Base-by-base conservation (phyloP, 768 basidiomycete genomes). In the Termitomyces sp. region DNA sequence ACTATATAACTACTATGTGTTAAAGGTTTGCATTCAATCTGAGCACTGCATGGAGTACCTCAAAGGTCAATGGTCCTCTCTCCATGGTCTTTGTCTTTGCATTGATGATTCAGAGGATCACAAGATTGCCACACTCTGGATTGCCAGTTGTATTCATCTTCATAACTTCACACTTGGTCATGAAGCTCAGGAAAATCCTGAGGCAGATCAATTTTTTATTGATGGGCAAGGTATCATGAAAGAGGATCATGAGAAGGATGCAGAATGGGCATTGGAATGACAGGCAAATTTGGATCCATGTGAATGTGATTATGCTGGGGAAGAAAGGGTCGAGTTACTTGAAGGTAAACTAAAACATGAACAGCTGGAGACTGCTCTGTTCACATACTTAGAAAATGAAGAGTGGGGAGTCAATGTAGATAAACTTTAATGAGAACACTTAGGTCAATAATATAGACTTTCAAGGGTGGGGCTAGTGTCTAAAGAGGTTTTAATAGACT, bases 31-130 rank as follows among this genome's bases (percentile, higher is more conserved):
- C 2, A 62, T 73, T 1, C 58, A 64, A 4, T 74, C 72, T 13
- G 72, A 74, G 42, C 72, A 74, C 53, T 63, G 62, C 33, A 57
- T 74, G 13, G 72, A 71, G 5, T 69, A 57, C 46, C 51, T 71
- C 2, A 73, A 73, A 55, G 73, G 71, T 12, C 56, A 67, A 0
- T 74, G 59, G 57, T 55, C 24, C 7, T 74, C 70, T 5, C 59
- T 75, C 0, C 27, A 53, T 10, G 66, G 68, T 13, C 58, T 75
- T 8, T 55, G 59, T 8, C 48, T 68, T 13, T 40, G 18, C 5
- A 73, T 75, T 53, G 59, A 68, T 26, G 30, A 61, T 47, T 32
- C 53, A 18, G 43, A 59, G 7, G 57, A 54, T 14, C 46, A 61
- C 8, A 33, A 63, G 27, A 60, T 55, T 54, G 68, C 70, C 44